A percentile compares a stretch with the other conserved stretches of the same genome.
These are phyloP conservation scores for Crucibulum laeve DNA, from an alignment of 768 basidiomycete species.

Conservation along the genomic window DNA sequence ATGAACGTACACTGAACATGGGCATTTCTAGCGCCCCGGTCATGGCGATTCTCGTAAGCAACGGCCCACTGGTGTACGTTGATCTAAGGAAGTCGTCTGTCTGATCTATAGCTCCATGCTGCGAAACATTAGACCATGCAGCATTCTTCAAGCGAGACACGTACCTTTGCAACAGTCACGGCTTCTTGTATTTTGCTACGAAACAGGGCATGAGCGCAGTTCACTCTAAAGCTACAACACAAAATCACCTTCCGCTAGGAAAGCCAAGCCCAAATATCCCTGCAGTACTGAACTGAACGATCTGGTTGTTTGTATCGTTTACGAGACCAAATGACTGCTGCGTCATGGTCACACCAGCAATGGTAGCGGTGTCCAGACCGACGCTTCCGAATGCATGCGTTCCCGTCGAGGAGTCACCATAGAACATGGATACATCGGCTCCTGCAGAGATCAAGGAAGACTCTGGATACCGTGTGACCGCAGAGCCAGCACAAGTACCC, in stretches of 20 bases:
- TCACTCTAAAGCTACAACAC: background rate
- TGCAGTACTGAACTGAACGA: constrained; percentile 46
- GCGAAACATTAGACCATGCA: background rate
- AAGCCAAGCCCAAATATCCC: constrained; percentile 72
- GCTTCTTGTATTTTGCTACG: constrained; percentile 35
- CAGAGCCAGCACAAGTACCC: constrained; percentile 31
- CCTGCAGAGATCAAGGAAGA: constrained; percentile 32
- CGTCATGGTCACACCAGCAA: constrained; percentile 48
- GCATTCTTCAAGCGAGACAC: background rate
- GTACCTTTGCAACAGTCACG: constrained; percentile 17
- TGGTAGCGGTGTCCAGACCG: constrained; percentile 45
- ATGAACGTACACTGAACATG: constrained; percentile 40
- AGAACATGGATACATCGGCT: constrained; percentile 35
- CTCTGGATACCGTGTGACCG: constrained; percentile 37
- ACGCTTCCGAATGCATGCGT: constrained; percentile 56
- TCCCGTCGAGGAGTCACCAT: constrained; percentile 67
- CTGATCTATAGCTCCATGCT: constrained; percentile 18
- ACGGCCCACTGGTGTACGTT: constrained; percentile 35
- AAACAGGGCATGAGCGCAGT: constrained; percentile 2
- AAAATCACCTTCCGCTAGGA: constrained; percentile 53
- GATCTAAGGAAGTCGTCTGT: constrained; percentile 32
- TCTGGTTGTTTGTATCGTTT: constrained; percentile 53
- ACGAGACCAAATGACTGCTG: constrained; percentile 55
- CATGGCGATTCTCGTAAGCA: constrained; percentile 43
- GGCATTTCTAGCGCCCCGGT: constrained; percentile 36